Evolutionary conservation across 305 asterid genomes (phyloP).

Genomic region (Fraxinus baroniana): DNA sequence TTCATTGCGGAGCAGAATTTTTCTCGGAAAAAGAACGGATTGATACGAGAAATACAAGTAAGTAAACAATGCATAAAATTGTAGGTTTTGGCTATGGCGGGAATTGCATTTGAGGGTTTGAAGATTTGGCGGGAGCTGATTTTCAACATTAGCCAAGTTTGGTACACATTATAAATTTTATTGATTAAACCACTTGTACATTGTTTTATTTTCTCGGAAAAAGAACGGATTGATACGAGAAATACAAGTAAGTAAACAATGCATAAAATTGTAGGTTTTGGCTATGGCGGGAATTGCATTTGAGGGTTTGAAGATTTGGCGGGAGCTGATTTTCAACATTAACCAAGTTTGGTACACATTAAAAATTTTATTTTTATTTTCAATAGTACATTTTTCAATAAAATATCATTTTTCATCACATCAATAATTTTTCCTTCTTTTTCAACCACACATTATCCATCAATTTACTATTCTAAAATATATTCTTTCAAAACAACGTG

Average conservation of each 20-base stretch:
- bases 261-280: neutral
- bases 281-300: constrained; percentile 31
- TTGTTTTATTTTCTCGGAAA: neutral
- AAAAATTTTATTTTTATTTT: no score
- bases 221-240: neutral
- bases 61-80: neutral
- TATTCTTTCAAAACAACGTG: no score
- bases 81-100: constrained; percentile 26
- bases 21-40: neutral
- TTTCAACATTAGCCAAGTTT: no score
- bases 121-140: constrained; percentile 25
- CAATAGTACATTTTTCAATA: no score
- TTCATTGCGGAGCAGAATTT: constrained; percentile 39
- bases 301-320: constrained; percentile 23
- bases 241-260: neutral
- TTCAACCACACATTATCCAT: no score
- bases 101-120: constrained; percentile 18
- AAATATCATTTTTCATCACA: no score
- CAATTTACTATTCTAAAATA: no score
- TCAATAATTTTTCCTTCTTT: no score
- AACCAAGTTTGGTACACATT: no score
- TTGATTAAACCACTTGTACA: no score
- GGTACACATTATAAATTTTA: no score
- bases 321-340: constrained; percentile 6
- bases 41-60: neutral